A percentile compares a stretch with the other conserved stretches of the same genome.
These are phyloP conservation scores for Phytophthora fragariaefolia DNA, from an alignment of 352 stramenopile species.

Conservation along the genomic window DNA sequence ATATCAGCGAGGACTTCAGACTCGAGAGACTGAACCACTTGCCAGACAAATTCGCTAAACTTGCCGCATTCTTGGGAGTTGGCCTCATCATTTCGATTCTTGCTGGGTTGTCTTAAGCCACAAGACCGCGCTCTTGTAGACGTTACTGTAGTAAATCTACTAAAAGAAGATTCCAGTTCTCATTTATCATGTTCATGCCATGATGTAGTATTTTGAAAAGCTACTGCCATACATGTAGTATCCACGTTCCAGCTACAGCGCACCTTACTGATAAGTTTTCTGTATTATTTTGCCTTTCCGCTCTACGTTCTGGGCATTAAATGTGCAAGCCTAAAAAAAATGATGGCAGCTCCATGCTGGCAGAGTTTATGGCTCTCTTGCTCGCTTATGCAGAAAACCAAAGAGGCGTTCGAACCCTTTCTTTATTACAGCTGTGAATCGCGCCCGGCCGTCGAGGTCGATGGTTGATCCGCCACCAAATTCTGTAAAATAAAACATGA, in stretches of 20 bases:
- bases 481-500: not conserved
- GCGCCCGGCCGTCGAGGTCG: not conserved
- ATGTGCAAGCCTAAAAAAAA: too few species aligned
- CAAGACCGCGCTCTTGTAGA: not conserved
- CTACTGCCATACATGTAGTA: too few species aligned
- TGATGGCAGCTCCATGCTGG: too few species aligned
- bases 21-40: conserved; percentile 68
- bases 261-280: too few species aligned
- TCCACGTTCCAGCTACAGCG: too few species aligned
- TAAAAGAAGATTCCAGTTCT: too few species aligned
- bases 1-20: conserved; percentile 75
- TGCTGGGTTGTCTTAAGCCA: conserved; percentile 39
- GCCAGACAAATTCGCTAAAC: conserved; percentile 54
- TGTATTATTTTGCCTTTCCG: too few species aligned
- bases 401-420: too few species aligned
- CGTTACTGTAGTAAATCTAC: not conserved
- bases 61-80: conserved; percentile 49
- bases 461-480: not conserved
- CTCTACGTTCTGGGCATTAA: too few species aligned
- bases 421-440: too few species aligned
- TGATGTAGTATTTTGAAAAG: not conserved
- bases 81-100: conserved; percentile 68
- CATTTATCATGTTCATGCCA: not conserved
- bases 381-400: too few species aligned
- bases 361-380: too few species aligned